Evolutionary conservation across 345 rosid genomes (phyloP).

Genomic region (Arabis hirsuta): DNA sequence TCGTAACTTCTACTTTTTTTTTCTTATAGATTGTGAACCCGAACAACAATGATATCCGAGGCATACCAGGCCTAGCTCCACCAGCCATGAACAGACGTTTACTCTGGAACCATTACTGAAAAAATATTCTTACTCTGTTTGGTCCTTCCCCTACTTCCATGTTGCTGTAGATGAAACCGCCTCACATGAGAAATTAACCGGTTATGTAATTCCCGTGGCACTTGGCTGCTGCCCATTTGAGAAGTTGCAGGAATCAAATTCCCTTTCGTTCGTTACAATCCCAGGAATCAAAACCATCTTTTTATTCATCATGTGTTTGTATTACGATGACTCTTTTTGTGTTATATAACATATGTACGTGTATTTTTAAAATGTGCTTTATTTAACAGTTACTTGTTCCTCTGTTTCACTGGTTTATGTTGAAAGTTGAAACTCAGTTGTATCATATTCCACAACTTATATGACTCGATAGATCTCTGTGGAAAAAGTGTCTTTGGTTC

Average conservation of each 20-base stretch:
- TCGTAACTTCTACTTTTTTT: conserved; percentile 13
- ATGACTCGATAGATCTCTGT: conserved; percentile 51
- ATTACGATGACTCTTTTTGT: conserved; percentile 22
- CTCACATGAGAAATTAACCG: conserved; percentile 22
- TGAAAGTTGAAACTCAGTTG: conserved; percentile 13
- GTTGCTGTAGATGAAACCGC: conserved; percentile 38
- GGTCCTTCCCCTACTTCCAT: conserved; percentile 28
- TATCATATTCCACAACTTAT: conserved; percentile 1
- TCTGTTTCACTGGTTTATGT: conserved; percentile 21
- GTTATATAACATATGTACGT: conserved; percentile 35
- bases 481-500: not conserved
- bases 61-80: conserved; percentile 92
- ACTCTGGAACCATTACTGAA: conserved; percentile 63
- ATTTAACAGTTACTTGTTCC: conserved; percentile 22
- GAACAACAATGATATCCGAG: conserved; percentile 82
- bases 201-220: conserved; percentile 32
- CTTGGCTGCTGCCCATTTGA: conserved; percentile 29
- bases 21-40: conserved; percentile 79
- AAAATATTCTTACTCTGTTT: conserved; percentile 17
- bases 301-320: conserved; percentile 41
- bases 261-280: conserved; percentile 13
- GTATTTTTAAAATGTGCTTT: conserved; percentile 18
- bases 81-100: conserved; percentile 79
- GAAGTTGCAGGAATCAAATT: conserved; percentile 28
- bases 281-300: conserved; percentile 32